These are phyloP conservation scores for Euphorbia pulcherrima DNA, from an alignment of 345 rosid species.

Conservation along the genomic window DNA sequence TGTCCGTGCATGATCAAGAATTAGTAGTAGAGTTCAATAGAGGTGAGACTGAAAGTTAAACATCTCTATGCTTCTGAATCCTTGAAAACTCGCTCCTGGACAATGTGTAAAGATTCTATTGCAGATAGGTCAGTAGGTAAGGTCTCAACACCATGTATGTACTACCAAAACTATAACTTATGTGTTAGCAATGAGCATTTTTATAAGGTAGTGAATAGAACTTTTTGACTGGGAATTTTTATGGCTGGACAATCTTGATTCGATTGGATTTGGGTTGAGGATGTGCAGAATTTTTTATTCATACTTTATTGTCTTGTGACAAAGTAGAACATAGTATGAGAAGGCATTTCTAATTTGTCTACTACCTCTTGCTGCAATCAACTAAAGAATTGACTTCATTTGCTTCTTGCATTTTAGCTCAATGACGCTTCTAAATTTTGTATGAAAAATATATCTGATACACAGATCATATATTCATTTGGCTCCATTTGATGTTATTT, in stretches of 20 bases:
- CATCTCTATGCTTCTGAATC: not conserved
- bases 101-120: not conserved
- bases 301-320: not conserved
- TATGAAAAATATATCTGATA: not conserved
- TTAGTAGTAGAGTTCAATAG: not conserved
- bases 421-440: not conserved
- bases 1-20: not conserved
- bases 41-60: not conserved
- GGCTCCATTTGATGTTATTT: not conserved
- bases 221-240: not conserved
- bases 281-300: not conserved
- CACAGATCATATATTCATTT: not conserved
- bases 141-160: not conserved
- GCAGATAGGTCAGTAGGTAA: not conserved
- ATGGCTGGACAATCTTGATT: not conserved
- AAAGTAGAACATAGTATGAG: not conserved
- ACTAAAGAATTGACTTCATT: not conserved
- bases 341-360: not conserved
- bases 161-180: not conserved
- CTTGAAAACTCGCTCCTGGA: not conserved
- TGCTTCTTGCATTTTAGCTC: not conserved
- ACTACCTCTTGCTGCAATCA: not conserved
- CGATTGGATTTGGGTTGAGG: not conserved
- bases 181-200: not conserved
- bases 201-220: not conserved